phyloP scores from a whole-genome alignment of 371 early-diverging fungal species.

The Phascolomyces articulosus region DNA sequence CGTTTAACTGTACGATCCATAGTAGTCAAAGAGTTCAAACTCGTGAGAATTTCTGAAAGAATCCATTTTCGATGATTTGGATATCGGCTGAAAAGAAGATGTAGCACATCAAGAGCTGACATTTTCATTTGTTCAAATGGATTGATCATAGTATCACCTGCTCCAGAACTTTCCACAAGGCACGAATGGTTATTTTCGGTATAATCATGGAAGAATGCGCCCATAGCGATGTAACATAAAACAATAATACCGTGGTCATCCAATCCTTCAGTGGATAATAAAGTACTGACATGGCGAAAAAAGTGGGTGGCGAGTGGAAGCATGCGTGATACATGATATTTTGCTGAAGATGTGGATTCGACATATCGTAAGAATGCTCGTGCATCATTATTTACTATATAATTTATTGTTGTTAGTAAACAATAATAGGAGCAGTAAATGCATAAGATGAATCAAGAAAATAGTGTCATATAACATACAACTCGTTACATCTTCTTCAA shows the following conservation, averaged over 20 bases:
- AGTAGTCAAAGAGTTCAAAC: slow-evolving; percentile 64
- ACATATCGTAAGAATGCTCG: slow-evolving; percentile 20
- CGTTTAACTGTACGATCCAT: slow-evolving; percentile 51
- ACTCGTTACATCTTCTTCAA: slow-evolving; percentile 25
- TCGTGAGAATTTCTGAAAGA: slow-evolving; percentile 81
- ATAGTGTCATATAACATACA: too few species aligned
- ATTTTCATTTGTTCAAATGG: slow-evolving; percentile 53
- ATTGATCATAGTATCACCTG: slow-evolving; percentile 30
- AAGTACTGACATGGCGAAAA: slow-evolving; percentile 20
- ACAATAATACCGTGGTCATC: slow-evolving; percentile 40
- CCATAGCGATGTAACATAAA: slow-evolving; percentile 42
- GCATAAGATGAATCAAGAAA: too few species aligned
- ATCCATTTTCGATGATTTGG: slow-evolving; percentile 77
- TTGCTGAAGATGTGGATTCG: slow-evolving; percentile 20
- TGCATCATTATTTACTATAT: slow-evolving; percentile 24
- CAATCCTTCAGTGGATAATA: slow-evolving; percentile 31
- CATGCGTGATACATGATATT: slow-evolving; percentile 19
- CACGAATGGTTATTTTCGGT: slow-evolving; percentile 21
- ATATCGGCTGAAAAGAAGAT: slow-evolving; percentile 64
- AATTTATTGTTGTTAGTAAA: not conserved
- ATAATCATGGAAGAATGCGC: slow-evolving; percentile 44
- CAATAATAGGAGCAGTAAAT: too few species aligned
- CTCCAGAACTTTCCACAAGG: not conserved
- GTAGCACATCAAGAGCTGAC: slow-evolving; percentile 48
- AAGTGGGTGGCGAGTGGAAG: slow-evolving; percentile 30